Evolutionary conservation across 2,329 filamentous ascomycete genomes (phyloP).

Genomic region (Tetracladium maxilliforme): DNA sequence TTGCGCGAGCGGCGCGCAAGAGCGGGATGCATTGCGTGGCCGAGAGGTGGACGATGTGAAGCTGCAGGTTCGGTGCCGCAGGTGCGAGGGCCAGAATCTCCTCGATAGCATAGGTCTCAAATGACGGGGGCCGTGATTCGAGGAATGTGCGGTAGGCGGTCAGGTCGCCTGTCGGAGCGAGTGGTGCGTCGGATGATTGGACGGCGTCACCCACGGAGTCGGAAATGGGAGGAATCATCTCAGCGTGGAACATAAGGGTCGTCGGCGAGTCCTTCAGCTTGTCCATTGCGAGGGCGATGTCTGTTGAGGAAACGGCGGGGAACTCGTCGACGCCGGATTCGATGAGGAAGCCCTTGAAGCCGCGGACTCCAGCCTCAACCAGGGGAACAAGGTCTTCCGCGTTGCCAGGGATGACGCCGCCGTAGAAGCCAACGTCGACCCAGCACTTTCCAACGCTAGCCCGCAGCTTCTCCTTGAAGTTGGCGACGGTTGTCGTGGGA

Average conservation of each 20-base stretch:
- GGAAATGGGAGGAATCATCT: slow-evolving; percentile 86
- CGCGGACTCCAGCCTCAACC: slow-evolving; percentile 73
- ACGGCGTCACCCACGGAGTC: slow-evolving; percentile 68
- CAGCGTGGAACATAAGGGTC: slow-evolving; percentile 96
- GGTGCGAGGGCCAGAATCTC: slow-evolving; percentile 73
- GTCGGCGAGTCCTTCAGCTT: slow-evolving; percentile 71
- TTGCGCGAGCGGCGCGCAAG: slow-evolving; percentile 42
- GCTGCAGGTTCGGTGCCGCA: slow-evolving; percentile 63
- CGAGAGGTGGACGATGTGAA: slow-evolving; percentile 74
- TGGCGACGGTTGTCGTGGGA: slow-evolving; percentile 77
- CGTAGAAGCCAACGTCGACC: slow-evolving; percentile 98
- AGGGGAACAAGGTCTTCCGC: slow-evolving; percentile 62
- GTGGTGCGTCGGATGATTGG: slow-evolving; percentile 52
- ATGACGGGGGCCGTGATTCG: slow-evolving; percentile 72
- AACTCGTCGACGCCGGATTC: slow-evolving; percentile 96
- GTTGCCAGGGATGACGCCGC: slow-evolving; percentile 87
- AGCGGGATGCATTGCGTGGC: slow-evolving; percentile 55
- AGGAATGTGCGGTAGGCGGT: slow-evolving; percentile 82
- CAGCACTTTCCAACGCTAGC: slow-evolving; percentile 83
- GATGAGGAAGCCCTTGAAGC: slow-evolving; percentile 96
- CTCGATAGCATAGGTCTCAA: slow-evolving; percentile 82
- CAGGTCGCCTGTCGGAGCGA: slow-evolving; percentile 56
- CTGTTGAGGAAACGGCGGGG: slow-evolving; percentile 68
- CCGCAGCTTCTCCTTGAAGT: slow-evolving; percentile 70
- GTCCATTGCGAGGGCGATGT: slow-evolving; percentile 68